Percentiles rank a stretch among this genome's conserved stretches.
Conservation (phyloP, 129 eudicot species). For the Gnaphalium uliginosum region DNA sequence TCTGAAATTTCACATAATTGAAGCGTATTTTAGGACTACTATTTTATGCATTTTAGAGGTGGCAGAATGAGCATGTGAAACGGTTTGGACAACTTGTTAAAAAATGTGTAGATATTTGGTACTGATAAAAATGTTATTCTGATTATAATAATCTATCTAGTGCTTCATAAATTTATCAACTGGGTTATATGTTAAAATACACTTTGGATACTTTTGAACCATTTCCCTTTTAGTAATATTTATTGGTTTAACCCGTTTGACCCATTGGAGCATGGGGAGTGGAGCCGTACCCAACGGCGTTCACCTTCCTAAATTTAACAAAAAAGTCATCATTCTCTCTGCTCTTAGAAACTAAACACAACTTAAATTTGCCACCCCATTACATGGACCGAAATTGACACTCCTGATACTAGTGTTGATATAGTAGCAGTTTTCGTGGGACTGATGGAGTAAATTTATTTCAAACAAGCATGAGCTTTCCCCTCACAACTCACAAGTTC, state of each 20-base stretch:
- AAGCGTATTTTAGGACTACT: neutral
- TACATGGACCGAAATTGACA: too few species aligned
- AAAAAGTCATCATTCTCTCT: too few species aligned
- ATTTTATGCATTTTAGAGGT: neutral
- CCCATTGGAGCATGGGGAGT: neutral
- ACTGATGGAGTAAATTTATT: neutral
- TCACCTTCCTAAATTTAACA: too few species aligned
- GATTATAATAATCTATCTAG: neutral
- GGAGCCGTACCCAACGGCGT: too few species aligned
- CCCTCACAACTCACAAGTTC: neutral
- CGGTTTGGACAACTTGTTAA: neutral
- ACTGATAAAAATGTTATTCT: too few species aligned
- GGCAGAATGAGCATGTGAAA: neutral
- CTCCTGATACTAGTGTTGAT: neutral
- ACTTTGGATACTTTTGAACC: neutral
- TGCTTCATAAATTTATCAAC: too few species aligned
- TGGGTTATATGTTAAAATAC: too few species aligned
- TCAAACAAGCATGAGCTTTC: neutral
- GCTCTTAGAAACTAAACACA: too few species aligned
- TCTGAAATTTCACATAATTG: too few species aligned
- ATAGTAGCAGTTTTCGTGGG: neutral
- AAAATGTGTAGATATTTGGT: neutral
- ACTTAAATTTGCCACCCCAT: too few species aligned
- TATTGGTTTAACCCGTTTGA: neutral
- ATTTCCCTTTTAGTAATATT: neutral